phyloP scores from a whole-genome alignment of 2,329 filamentous ascomycete genomes.

The Monosporascus ibericus region DNA sequence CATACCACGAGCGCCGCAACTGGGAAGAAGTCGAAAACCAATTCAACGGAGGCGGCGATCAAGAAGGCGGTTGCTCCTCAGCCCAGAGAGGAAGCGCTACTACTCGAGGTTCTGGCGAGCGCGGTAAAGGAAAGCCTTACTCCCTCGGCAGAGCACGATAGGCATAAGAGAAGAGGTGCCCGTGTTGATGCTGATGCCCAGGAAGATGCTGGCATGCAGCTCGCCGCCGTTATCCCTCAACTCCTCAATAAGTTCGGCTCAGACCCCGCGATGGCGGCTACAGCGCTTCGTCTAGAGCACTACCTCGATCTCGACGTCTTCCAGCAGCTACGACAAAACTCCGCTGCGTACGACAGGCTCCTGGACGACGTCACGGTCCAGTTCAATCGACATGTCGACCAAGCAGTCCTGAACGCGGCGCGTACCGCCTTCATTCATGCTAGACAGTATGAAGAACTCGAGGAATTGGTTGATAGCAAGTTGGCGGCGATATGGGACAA shows the following conservation, averaged over 20 bases:
- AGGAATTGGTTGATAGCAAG: conserved; percentile 77
- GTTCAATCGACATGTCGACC: conserved; percentile 87
- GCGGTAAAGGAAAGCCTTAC: conserved; percentile 70
- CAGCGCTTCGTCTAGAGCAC: conserved; percentile 80
- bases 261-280: conserved; percentile 77
- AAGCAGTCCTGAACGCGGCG: conserved; percentile 77
- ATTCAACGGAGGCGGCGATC: conserved; percentile 56
- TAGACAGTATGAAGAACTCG: conserved; percentile 78
- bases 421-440: conserved; percentile 78
- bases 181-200: conserved; percentile 64
- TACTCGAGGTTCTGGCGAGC: conserved; percentile 81
- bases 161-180: conserved; percentile 49
- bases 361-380: conserved; percentile 91
- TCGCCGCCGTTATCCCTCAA: conserved; percentile 74
- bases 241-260: conserved; percentile 91
- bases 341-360: conserved; percentile 70
- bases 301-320: conserved; percentile 83
- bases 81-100: conserved; percentile 71
- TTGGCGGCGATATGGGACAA: conserved; percentile 83
- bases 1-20: conserved; percentile 62
- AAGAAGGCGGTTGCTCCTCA: conserved; percentile 68
- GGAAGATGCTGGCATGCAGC: conserved; percentile 70
- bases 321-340: conserved; percentile 80
- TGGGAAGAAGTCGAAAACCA: conserved; percentile 46
- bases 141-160: conserved; percentile 60